Evolutionary conservation across 2,329 filamentous ascomycete species (phyloP), one percentile per base, ranked within the genome.

Genomic region (Colletotrichum shisoi): DNA sequence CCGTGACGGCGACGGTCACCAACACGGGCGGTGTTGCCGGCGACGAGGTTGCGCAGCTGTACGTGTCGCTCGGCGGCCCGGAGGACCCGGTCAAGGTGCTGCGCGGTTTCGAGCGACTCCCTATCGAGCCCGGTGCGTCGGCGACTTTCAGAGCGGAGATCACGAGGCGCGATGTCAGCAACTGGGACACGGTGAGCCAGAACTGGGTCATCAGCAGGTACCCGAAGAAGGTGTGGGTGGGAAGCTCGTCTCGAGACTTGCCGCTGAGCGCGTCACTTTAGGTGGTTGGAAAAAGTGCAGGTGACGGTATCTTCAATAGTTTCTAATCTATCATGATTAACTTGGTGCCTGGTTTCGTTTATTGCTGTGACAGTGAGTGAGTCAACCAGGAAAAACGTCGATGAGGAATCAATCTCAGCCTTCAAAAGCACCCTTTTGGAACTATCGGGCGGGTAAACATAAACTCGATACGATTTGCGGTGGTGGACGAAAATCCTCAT

Each of bases 151-250:
- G 77, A 0, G 88, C 87, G 0, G 84, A 88, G 17, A 78, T 97
- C 62, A 93, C 89, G 6, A 85, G 94, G 45, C 88, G 93, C 63
- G 94, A 97, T 74, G 72, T 97, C 63, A 93, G 90, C 76, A 95
- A 93, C 80, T 97, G 94, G 94, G 92, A 97, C 71, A 81, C 86
- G 0, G 83, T 75, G 1, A 76, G 80, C n/a, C 94, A 97, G 83
- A 89, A 97, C 81, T 98, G 94, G 94, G 85, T 93, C 52, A 72
- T 87, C n/a, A 82, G 79, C 9, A 71, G 79, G 19, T 73, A 78
- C 53, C 73, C 80, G 63, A 88, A 88, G 81, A 86, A 76, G 62
- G 81, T 85, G 13, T 85, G 76, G 69, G 83, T 88, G 8, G 85
- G 85, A 3, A 78, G 81, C 71, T 86, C 83, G 73, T 87, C 85